A percentile compares a stretch with the other conserved stretches of the same genome.
Evolutionary conservation across 78 protist species (phyloP).

Genomic region (Carpediemonas membranifera): DNA sequence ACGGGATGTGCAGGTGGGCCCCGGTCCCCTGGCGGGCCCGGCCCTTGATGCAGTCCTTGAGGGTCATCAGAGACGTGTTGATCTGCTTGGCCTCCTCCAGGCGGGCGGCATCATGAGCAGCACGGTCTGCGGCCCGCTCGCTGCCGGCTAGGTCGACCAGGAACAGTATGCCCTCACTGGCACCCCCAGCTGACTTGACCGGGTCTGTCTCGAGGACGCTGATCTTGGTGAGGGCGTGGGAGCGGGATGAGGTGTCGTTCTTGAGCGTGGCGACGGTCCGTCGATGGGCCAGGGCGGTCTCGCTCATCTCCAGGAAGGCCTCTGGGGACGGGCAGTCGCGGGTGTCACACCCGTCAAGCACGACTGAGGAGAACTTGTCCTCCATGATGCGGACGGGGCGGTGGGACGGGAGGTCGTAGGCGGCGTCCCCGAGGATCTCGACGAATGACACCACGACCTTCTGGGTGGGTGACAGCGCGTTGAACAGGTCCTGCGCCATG

Average conservation of each 20-base stretch:
- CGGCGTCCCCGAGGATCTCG: background rate
- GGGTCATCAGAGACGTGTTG: slow-evolving; percentile 22
- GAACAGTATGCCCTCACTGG: background rate
- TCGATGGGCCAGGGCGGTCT: slow-evolving; percentile 1
- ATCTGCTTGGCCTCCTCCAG: slow-evolving; percentile 7
- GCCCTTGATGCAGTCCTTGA: slow-evolving; percentile 37
- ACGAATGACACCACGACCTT: background rate
- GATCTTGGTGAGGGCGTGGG: slow-evolving; percentile 15
- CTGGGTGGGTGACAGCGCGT: background rate
- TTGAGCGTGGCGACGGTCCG: slow-evolving; percentile 1
- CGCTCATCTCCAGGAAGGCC: background rate
- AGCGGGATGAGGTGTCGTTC: slow-evolving; percentile 15
- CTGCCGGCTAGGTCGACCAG: slow-evolving; percentile 32
- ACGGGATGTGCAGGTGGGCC: slow-evolving; percentile 20
- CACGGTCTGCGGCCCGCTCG: slow-evolving; percentile 18
- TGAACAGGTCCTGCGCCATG: background rate
- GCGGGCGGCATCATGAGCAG: background rate
- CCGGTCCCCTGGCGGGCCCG: slow-evolving; percentile 1
- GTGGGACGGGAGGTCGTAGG: background rate
- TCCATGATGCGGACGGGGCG: background rate
- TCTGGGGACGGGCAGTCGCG: background rate
- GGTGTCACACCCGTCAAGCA: background rate
- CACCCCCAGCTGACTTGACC: background rate
- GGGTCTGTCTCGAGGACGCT: background rate
- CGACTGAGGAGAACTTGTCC: background rate